Conservation (phyloP, 108 stramenopile species). For the Epithemia pelagica region DNA sequence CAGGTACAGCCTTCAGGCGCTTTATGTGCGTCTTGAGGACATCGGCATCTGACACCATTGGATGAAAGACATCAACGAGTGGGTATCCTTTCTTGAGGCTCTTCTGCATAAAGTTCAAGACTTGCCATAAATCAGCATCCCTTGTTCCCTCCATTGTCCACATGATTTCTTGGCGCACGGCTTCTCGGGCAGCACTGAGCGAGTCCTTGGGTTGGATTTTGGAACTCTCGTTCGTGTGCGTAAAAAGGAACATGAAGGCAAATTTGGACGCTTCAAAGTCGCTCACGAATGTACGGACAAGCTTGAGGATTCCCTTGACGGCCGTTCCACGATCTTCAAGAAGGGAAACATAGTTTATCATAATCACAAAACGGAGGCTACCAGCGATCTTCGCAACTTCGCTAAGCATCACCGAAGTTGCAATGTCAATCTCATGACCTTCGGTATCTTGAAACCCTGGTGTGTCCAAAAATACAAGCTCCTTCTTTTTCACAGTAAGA, state of each 20-base stretch:
- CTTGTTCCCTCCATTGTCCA: slow-evolving; percentile 29
- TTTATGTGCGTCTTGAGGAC: not conserved
- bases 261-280: slow-evolving; percentile 39
- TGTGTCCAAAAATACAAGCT: slow-evolving; percentile 41
- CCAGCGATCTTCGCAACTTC: slow-evolving; percentile 46
- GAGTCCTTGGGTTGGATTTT: slow-evolving; percentile 12
- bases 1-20: not conserved
- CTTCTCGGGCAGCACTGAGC: slow-evolving; percentile 5
- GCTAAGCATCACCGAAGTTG: slow-evolving; percentile 41
- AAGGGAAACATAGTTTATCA: slow-evolving; percentile 49
- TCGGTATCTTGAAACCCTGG: slow-evolving; percentile 57
- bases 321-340: slow-evolving; percentile 56
- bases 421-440: slow-evolving; percentile 52
- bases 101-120: slow-evolving; percentile 31
- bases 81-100: slow-evolving; percentile 37
- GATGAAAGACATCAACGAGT: slow-evolving; percentile 42
- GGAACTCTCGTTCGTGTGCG: slow-evolving; percentile 40
- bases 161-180: slow-evolving; percentile 39
- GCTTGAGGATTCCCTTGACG: slow-evolving; percentile 39
- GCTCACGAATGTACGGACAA: slow-evolving; percentile 36
- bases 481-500: not conserved
- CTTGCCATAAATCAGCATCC: slow-evolving; percentile 26
- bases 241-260: slow-evolving; percentile 53
- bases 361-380: slow-evolving; percentile 39
- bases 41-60: slow-evolving; percentile 30